These are phyloP conservation scores for Hydnum rufescens DNA, from an alignment of 768 basidiomycete species.

Conservation along the genomic window DNA sequence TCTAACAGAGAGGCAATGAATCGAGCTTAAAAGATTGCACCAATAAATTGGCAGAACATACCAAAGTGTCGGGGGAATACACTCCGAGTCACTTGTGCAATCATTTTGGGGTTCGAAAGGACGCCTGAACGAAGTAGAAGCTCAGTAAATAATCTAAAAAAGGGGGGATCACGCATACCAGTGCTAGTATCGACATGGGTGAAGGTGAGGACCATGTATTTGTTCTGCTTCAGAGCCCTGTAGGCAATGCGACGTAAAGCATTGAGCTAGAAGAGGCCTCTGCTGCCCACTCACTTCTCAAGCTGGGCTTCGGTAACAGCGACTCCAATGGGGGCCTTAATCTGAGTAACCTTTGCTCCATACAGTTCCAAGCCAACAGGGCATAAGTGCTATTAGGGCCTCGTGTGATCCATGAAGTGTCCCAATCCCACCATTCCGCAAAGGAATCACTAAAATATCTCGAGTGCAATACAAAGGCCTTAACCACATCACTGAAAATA, in stretches of 20 bases:
- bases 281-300: slow-evolving; percentile 20
- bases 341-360: slow-evolving; percentile 67
- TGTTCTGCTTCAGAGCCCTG: slow-evolving; percentile 47
- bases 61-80: slow-evolving; percentile 76
- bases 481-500: no score
- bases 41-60: slow-evolving; percentile 15
- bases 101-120: slow-evolving; percentile 58
- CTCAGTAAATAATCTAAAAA: neutral
- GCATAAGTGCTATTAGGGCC: neutral
- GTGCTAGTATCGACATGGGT: slow-evolving; percentile 93
- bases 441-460: slow-evolving; percentile 94
- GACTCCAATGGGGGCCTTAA: slow-evolving; percentile 70
- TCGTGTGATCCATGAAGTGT: no score
- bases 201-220: slow-evolving; percentile 77
- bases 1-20: slow-evolving; percentile 73
- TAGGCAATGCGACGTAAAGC: no score
- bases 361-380: slow-evolving; percentile 56
- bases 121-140: slow-evolving; percentile 32
- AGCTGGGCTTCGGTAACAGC: slow-evolving; percentile 41
- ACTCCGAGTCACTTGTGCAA: slow-evolving; percentile 49
- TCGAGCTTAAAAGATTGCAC: slow-evolving; percentile 17
- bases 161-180: slow-evolving; percentile 19
- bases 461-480: slow-evolving; percentile 59
- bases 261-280: neutral
- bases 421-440: slow-evolving; percentile 44